Evolutionary conservation across 192 early-diverging fungal genomes (phyloP), one percentile per base, ranked within the genome.

Genomic region (Coemansia biformis): DNA sequence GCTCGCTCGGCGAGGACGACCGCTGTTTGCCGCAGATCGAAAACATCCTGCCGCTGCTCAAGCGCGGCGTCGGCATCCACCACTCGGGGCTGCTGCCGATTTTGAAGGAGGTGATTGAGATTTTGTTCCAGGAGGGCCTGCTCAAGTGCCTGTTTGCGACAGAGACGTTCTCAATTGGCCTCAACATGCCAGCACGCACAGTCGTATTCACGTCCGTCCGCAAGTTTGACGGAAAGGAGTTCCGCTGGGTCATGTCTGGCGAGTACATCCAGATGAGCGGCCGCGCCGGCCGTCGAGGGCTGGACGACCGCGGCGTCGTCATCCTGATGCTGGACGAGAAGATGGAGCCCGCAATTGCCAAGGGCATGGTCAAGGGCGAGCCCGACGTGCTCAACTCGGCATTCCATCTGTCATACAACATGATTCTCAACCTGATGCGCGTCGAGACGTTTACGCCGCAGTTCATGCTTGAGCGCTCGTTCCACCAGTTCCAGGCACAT

Each of bases 251-350:
- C 15, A 81, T 82, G 44, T 81, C 81, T 26, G 96, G 96, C 58
- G 96, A 98, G 75, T 98, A 98, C 71, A 98, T 96, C 70, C 96
- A 98, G 74, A 98, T 98, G 96, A 90, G 87, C 62, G 96, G 96
- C 35, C 88, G 96, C 61, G 96, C 96, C 12, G 96, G 96, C 43
- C 81, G 96, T 31, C 86, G 96, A 75, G 96, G 96, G 21, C 76
- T 95, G 34, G 96, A 98, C 79, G 91, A 95, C 45, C 87, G 92
- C 46, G 96, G 96, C 43, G 86, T 95, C 22, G 96, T 98, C 8
- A 93, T 98, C 50, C 73, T 98, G 66, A 96, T 95, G 88, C 75
- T 95, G 51, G 90, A 92, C 70, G 85, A 92, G 53, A 93, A 93
- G 69, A 92, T 95, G 83, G 91, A 95, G 51, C 89, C 93, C 5